A percentile compares a stretch with the other conserved stretches of the same genome.
phyloP scores from a whole-genome alignment of 805 yeast species.

The Debaryomyces hansenii region DNA sequence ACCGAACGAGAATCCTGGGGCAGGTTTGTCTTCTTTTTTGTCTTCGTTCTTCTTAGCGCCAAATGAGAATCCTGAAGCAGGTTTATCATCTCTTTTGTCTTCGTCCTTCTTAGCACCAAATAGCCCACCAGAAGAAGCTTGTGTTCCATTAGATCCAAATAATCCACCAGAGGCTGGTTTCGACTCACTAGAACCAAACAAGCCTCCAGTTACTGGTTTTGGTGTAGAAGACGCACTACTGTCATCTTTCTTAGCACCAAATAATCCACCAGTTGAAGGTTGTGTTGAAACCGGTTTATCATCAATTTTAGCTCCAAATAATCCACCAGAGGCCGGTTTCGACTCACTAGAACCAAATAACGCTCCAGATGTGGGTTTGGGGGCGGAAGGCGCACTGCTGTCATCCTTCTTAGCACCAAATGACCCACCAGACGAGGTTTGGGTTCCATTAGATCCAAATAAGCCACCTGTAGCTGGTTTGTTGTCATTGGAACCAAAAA shows the following conservation, averaged over 20 bases:
- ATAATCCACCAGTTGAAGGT: conserved; percentile 12
- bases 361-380: conserved; percentile 11
- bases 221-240: conserved; percentile 14
- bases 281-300: conserved; percentile 3
- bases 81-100: conserved; percentile 11
- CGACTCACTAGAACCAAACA: conserved; percentile 14
- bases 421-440: conserved; percentile 15
- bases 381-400: conserved; percentile 4
- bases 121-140: conserved; percentile 13
- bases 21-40: conserved; percentile 14
- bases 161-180: conserved; percentile 11
- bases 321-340: conserved; percentile 10
- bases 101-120: conserved; percentile 19
- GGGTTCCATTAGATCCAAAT: conserved; percentile 11
- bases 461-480: conserved; percentile 8
- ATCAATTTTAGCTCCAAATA: conserved; percentile 16
- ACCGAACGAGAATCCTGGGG: conserved; percentile 22
- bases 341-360: conserved; percentile 15
- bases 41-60: conserved; percentile 19
- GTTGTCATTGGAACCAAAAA: conserved; percentile 9
- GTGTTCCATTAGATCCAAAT: conserved; percentile 6
- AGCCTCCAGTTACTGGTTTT: conserved; percentile 12
- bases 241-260: conserved; percentile 22
- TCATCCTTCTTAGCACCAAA: conserved; percentile 11
- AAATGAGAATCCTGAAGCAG: conserved; percentile 19